Conservation (phyloP, 257 asterid species). For the Nicotiana otophora region DNA sequence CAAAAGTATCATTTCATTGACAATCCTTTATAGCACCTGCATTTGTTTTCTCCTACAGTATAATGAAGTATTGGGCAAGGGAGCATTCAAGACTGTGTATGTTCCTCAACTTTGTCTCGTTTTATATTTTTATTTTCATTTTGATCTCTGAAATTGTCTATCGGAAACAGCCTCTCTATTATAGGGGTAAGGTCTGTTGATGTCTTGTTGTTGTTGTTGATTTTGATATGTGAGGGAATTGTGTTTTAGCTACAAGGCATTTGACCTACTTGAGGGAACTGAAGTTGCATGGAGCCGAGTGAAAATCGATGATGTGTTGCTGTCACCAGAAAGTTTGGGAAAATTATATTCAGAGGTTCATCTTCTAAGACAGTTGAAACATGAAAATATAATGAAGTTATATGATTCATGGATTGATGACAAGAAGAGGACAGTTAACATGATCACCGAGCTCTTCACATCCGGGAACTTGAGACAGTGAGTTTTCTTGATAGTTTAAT, state of each 20-base stretch:
- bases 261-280: conserved; percentile 69
- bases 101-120: conserved; percentile 13
- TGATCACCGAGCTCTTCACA: conserved; percentile 84
- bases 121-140: neutral
- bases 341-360: conserved; percentile 72
- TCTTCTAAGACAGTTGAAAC: conserved; percentile 61
- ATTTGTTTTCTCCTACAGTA: conserved; percentile 38
- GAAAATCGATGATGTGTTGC: conserved; percentile 45
- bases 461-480: conserved; percentile 85
- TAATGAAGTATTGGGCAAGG: conserved; percentile 68
- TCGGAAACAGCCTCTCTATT: too few species aligned
- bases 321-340: conserved; percentile 59
- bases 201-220: neutral
- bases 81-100: conserved; percentile 83
- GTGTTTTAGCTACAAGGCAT: conserved; percentile 56
- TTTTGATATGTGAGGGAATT: neutral
- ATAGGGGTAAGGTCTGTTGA: neutral
- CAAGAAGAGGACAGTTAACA: conserved; percentile 65
- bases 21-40: neutral
- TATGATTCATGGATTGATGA: conserved; percentile 66
- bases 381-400: conserved; percentile 45
- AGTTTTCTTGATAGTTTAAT: conserved; percentile 15
- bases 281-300: conserved; percentile 90
- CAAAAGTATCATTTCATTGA: neutral
- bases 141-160: neutral